Conservation (phyloP, 2,329 filamentous ascomycete species). For the Xylaria sp. region DNA sequence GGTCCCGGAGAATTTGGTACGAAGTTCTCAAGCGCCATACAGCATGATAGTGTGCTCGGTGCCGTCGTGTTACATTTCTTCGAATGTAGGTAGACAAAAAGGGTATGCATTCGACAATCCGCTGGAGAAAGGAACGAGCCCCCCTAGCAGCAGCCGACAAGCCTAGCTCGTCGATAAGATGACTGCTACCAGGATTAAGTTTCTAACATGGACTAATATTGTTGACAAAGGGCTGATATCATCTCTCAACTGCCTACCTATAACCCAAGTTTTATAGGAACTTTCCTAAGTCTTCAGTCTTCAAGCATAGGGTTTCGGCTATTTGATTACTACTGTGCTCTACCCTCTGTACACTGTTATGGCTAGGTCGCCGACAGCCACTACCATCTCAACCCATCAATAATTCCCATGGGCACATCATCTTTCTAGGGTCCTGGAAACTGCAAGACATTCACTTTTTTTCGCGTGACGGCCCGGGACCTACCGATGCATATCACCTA, state of each 20-base stretch:
- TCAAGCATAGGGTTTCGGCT: background rate
- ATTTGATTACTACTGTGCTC: constrained; percentile 15
- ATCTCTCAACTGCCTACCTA: constrained; percentile 3
- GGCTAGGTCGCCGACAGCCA: constrained; percentile 17
- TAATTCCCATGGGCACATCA: constrained; percentile 6
- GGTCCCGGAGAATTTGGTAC: background rate
- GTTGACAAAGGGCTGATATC: constrained; percentile 13
- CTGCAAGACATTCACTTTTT: constrained; percentile 11
- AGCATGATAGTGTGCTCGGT: constrained; percentile 5
- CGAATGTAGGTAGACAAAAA: constrained; percentile 25
- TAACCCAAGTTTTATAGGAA: background rate
- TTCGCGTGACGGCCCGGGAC: constrained; percentile 18
- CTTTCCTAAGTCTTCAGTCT: background rate
- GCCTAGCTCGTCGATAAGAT: constrained; percentile 13
- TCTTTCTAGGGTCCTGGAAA: background rate
- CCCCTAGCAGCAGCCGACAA: background rate
- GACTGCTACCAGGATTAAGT: background rate
- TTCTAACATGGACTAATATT: constrained; percentile 16
- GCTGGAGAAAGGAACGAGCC: constrained; percentile 3
- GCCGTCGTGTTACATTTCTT: constrained; percentile 19
- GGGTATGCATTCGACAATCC: constrained; percentile 2
- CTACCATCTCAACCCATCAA: constrained; percentile 17
- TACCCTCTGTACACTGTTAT: constrained; percentile 11
- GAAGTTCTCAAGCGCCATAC: background rate
- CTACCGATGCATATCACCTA: constrained; percentile 15